Conservation (phyloP, 2,329 filamentous ascomycete species). For the Sclerotinia subarctica region DNA sequence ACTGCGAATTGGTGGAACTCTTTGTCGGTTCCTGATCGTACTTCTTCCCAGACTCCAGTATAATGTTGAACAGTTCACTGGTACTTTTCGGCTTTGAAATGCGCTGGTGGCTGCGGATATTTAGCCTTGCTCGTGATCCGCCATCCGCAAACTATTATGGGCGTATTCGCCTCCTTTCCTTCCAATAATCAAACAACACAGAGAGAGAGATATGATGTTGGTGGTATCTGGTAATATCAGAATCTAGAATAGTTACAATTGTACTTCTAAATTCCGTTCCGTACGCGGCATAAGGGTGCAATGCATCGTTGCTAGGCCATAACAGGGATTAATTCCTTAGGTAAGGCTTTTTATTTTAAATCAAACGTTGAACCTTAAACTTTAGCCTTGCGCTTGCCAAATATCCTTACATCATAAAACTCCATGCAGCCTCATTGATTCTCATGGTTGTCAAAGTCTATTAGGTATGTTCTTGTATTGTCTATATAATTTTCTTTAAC, state of each 20-base stretch:
- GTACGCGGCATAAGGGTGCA: conserved; percentile 10
- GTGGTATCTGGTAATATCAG: conserved; percentile 5
- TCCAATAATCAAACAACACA: neutral
- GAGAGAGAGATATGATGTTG: neutral
- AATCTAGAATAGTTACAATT: conserved; percentile 1
- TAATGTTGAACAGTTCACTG: conserved; percentile 11
- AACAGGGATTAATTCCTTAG: conserved; percentile 15
- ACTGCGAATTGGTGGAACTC: neutral
- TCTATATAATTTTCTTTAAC: neutral
- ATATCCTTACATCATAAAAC: neutral
- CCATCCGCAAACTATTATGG: conserved; percentile 13
- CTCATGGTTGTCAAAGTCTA: neutral
- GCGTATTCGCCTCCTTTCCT: conserved; percentile 15
- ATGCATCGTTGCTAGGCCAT: neutral
- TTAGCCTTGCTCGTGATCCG: conserved; percentile 23
- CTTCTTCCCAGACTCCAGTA: neutral
- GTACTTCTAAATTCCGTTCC: conserved; percentile 12
- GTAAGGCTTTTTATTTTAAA: conserved; percentile 9
- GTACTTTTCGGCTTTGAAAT: conserved; percentile 9
- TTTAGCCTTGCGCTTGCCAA: conserved; percentile 11
- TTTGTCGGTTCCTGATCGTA: neutral
- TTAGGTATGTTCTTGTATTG: neutral
- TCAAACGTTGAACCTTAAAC: neutral
- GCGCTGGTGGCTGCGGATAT: conserved; percentile 16
- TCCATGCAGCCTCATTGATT: conserved; percentile 8